These are phyloP conservation scores for Thalia dealbata DNA, from an alignment of 176 grass and related monocot species.

Conservation along the genomic window DNA sequence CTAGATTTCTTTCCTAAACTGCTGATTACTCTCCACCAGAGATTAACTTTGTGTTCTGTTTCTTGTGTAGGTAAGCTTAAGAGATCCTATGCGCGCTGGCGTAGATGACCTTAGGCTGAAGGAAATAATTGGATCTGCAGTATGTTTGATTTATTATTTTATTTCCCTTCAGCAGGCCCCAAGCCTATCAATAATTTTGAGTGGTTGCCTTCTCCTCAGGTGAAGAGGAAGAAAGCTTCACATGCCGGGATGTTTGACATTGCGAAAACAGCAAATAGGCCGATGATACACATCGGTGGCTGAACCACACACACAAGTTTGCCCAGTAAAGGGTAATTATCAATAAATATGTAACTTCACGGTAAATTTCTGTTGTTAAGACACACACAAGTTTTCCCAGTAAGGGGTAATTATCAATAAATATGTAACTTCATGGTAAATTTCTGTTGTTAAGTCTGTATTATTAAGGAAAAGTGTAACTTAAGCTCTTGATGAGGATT, in stretches of 20 bases:
- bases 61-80: slow-evolving; percentile 78
- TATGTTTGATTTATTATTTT: slow-evolving; percentile 30
- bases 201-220: slow-evolving; percentile 23
- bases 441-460: no score
- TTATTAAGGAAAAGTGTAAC: no score
- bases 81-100: slow-evolving; percentile 61
- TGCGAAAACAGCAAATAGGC: slow-evolving; percentile 71
- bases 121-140: slow-evolving; percentile 77
- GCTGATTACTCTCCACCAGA: background rate
- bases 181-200: background rate
- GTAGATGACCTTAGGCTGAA: slow-evolving; percentile 54
- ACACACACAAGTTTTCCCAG: no score
- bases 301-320: slow-evolving; percentile 11
- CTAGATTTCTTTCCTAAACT: background rate
- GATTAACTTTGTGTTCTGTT: slow-evolving; percentile 12
- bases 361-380: no score
- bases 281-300: slow-evolving; percentile 96
- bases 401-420: no score
- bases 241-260: slow-evolving; percentile 86
- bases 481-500: no score
- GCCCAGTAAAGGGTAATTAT: no score
- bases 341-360: no score
- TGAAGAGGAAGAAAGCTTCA: slow-evolving; percentile 91
- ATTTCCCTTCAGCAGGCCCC: background rate
- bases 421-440: no score